Evolutionary conservation across 306 rosid genomes (phyloP).

Genomic region (Vigna trinervia): DNA sequence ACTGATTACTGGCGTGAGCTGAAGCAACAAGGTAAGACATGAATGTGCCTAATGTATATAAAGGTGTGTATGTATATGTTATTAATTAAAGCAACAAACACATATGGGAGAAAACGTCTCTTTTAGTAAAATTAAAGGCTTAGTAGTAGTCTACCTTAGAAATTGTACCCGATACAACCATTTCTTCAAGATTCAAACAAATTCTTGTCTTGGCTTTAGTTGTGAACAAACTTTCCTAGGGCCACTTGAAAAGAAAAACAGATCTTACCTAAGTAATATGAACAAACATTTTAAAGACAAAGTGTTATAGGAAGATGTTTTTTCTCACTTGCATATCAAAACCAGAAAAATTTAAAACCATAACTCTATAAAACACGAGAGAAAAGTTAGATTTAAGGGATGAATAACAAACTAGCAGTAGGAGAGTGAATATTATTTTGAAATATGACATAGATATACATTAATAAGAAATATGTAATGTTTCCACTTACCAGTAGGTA

Average conservation of each 20-base stretch:
- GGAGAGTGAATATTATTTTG: not conserved
- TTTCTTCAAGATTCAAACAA: conserved; percentile 90
- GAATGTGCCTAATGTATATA: not conserved
- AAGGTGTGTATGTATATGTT: not conserved
- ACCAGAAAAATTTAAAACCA: conserved; percentile 9
- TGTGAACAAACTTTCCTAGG: conserved; percentile 76
- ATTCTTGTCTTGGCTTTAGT: conserved; percentile 81
- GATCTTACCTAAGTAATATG: conserved; percentile 25
- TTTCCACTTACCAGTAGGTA: conserved; percentile 77
- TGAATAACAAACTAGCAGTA: not conserved
- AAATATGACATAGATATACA: conserved; percentile 17
- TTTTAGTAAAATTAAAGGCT: not conserved
- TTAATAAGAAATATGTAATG: conserved; percentile 40
- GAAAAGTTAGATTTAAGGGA: not conserved
- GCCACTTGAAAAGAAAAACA: conserved; percentile 64
- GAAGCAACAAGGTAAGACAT: not conserved
- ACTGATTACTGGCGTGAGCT: not conserved
- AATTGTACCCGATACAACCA: conserved; percentile 81
- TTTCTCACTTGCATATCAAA: conserved; percentile 17
- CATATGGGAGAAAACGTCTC: not conserved
- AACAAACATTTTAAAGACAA: not conserved
- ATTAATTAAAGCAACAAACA: not conserved
- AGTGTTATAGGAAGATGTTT: conserved; percentile 18
- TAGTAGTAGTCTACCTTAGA: not conserved
- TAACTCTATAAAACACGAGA: conserved; percentile 16